Evolutionary conservation across 2,329 filamentous ascomycete species (phyloP).

Genomic region (Curvularia spicifera): DNA sequence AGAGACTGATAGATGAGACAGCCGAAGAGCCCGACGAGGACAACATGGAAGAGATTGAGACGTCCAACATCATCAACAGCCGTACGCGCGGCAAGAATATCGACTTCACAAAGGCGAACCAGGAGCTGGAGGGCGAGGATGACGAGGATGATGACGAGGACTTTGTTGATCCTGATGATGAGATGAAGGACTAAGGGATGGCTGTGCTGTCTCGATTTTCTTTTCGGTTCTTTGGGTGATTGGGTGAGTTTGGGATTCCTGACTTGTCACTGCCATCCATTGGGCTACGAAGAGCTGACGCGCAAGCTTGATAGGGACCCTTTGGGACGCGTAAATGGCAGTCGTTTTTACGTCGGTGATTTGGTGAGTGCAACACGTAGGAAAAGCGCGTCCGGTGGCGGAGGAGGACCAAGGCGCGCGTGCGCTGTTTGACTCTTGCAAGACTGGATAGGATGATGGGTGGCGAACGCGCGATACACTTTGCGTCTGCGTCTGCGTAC

Average conservation of each 20-base stretch:
- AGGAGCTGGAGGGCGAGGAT: constrained; percentile 75
- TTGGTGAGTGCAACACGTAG: constrained; percentile 21
- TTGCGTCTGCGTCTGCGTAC: constrained; percentile 17
- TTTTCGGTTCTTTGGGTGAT: constrained; percentile 6
- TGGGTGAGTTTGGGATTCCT: too few species aligned
- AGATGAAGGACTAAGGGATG: constrained; percentile 67
- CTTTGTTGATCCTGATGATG: constrained; percentile 69
- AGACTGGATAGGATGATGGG: constrained; percentile 20
- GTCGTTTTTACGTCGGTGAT: constrained; percentile 22
- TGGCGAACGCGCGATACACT: constrained; percentile 13
- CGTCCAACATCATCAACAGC: constrained; percentile 80
- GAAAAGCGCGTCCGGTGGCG: constrained; percentile 36
- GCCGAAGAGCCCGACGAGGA: constrained; percentile 73
- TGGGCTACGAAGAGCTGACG: constrained; percentile 6
- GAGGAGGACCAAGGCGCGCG: constrained; percentile 36
- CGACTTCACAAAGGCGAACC: constrained; percentile 89
- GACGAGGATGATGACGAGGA: constrained; percentile 79
- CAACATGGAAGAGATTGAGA: constrained; percentile 89
- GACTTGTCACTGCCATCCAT: too few species aligned
- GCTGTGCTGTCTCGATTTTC: constrained; percentile 1
- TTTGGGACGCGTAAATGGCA: constrained; percentile 31
- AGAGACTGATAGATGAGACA: constrained; percentile 37
- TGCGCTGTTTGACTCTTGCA: constrained; percentile 6
- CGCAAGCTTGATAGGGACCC: constrained; percentile 17
- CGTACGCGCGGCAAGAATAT: constrained; percentile 93